Evolutionary conservation across 2,329 filamentous ascomycete genomes (phyloP), one percentile per base, ranked within the genome.

Genomic region (Cercospora brassicicola): DNA sequence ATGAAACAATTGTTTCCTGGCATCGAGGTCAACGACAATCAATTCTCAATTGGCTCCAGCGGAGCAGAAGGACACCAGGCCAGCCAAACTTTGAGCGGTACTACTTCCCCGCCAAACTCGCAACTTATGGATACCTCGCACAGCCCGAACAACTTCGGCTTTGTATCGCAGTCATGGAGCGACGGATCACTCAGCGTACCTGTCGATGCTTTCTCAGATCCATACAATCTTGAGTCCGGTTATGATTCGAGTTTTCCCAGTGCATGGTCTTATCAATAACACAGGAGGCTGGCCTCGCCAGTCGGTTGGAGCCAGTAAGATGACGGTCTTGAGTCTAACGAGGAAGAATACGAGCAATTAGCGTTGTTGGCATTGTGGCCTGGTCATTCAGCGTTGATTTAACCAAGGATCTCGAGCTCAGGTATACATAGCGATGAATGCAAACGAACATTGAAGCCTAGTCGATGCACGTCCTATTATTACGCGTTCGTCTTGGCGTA

Each of bases 1-100:
- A 73, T 78, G 63, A 71, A 71, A 48, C 71, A 74, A 59, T 69
- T 78, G 4, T 78, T 78, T 64, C 76, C 76, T n/a, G 76, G 74
- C 26, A 73, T 78, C 42, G 76, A 78, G 59, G 63, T 75, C 48
- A 63, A 67, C 45, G 69, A 67, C 53, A 67, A 45, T 26, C 61
- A 65, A n/a, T 74, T 72, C 56, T 68, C 28, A 13, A n/a, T 67
- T 18, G 63, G 53, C 23, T 67, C 53, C 59, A 69, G 67, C 56
- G 57, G 67, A 9, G 33, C 65, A 33, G 48, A 59, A 68, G 23
- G 59, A 57, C n/a, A 51, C 31, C 20, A 51, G 23, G 23, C 62
- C 18, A 26, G 48, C 11, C 71, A 68, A 62, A 55, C 56, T 64
- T n/a, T 66, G 28, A 67, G 51, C 18, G 67, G 59, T 23, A 23